These are phyloP conservation scores for Aspergillus sp. DNA, from an alignment of 2,329 filamentous ascomycete species.

Conservation along the genomic window DNA sequence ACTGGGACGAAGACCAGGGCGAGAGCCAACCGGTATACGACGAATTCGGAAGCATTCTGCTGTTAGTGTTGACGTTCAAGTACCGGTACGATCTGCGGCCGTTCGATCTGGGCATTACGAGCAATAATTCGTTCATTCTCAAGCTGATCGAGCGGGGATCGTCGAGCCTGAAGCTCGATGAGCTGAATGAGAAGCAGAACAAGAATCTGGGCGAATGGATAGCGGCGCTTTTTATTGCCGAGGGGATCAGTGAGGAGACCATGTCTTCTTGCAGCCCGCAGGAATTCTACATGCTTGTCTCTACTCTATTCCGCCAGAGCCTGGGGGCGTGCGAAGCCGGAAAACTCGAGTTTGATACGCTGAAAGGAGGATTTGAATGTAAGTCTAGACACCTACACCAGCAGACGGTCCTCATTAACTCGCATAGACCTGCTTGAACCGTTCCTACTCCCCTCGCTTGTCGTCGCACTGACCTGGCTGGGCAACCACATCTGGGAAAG, in stretches of 20 bases:
- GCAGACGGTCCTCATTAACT: neutral
- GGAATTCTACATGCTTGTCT: constrained; percentile 63
- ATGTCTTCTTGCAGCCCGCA: constrained; percentile 65
- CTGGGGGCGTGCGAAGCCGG: constrained; percentile 57
- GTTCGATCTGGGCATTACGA: constrained; percentile 54
- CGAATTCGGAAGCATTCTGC: constrained; percentile 62
- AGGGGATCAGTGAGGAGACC: constrained; percentile 64
- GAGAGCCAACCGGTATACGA: constrained; percentile 67
- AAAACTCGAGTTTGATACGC: constrained; percentile 56
- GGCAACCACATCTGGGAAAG: constrained; percentile 56
- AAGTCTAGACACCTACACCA: constrained; percentile 24
- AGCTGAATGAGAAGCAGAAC: constrained; percentile 56
- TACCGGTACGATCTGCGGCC: constrained; percentile 57
- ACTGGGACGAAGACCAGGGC: constrained; percentile 63
- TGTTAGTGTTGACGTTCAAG: constrained; percentile 58
- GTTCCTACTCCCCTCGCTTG: constrained; percentile 61
- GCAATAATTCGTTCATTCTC: constrained; percentile 55
- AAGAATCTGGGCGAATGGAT: constrained; percentile 62
- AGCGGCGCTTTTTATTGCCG: constrained; percentile 60
- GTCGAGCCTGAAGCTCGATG: constrained; percentile 49
- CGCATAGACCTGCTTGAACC: constrained; percentile 59
- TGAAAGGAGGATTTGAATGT: constrained; percentile 65
- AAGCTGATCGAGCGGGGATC: constrained; percentile 50
- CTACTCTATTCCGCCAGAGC: constrained; percentile 63
- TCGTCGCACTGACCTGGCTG: constrained; percentile 61